These are phyloP conservation scores for Candida mattraensis DNA, from an alignment of 805 yeast species.

Conservation along the genomic window DNA sequence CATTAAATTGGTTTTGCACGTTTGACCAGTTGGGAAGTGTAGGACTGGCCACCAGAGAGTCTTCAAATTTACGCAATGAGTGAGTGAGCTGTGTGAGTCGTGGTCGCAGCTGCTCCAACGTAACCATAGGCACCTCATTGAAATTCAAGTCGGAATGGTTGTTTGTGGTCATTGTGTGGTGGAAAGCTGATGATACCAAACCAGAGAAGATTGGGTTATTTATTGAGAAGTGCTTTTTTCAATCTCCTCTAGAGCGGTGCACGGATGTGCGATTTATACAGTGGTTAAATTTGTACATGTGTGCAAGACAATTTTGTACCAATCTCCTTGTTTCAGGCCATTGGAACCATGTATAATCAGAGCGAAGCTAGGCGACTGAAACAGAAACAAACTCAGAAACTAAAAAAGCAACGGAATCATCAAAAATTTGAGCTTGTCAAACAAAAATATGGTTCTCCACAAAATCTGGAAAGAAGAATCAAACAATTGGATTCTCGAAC, in stretches of 20 bases:
- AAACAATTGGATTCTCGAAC: constrained; percentile 10
- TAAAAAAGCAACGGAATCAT: constrained; percentile 9
- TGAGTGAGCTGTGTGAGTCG: constrained; percentile 62
- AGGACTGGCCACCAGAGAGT: constrained; percentile 45
- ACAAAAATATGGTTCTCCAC: constrained; percentile 10
- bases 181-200: too few relatives aligned
- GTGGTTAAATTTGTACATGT: too few relatives aligned
- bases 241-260: too few relatives aligned
- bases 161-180: too few relatives aligned
- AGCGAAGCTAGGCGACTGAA: constrained; percentile 9
- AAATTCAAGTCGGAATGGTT: constrained; percentile 12
- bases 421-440: constrained; percentile 9
- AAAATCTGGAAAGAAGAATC: constrained; percentile 14
- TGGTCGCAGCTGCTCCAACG: constrained; percentile 61
- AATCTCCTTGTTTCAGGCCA: too few relatives aligned
- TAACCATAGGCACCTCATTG: constrained; percentile 54
- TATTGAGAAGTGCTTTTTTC: too few relatives aligned
- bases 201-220: too few relatives aligned
- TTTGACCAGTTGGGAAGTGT: constrained; percentile 55
- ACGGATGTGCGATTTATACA: too few relatives aligned
- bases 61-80: constrained; percentile 56
- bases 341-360: constrained; percentile 5
- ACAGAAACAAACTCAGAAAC: constrained; percentile 5
- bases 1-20: constrained; percentile 80
- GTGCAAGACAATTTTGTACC: too few relatives aligned